phyloP scores from a whole-genome alignment of 78 protist species.

The Dictyostelium discoideum region DNA sequence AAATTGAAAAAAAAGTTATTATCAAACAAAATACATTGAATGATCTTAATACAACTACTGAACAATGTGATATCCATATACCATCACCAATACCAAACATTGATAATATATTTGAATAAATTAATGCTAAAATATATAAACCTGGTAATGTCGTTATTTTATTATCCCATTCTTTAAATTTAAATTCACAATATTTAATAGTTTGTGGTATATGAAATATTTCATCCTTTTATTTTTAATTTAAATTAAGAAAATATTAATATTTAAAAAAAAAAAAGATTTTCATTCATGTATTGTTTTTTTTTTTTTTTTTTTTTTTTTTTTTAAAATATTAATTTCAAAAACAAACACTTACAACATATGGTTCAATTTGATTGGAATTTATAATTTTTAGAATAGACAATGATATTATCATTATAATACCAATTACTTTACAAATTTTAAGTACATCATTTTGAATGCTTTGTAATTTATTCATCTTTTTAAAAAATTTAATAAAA shows the following conservation, averaged over 20 bases:
- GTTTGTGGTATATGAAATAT: conserved; percentile 66
- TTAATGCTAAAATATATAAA: conserved; percentile 24
- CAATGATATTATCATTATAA: not conserved
- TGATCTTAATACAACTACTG: not conserved
- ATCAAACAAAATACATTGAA: not conserved
- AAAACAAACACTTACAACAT: conserved; percentile 21
- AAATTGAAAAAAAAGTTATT: not conserved
- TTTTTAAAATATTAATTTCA: no score
- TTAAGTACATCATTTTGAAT: not conserved
- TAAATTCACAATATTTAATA: conserved; percentile 9
- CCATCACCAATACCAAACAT: not conserved
- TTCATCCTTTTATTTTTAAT: conserved; percentile 29
- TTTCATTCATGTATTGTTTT: no score
- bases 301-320: no score
- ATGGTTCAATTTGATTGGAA: not conserved
- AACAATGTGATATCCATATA: not conserved
- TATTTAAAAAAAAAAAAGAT: no score
- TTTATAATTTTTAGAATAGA: not conserved
- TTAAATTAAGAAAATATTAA: not conserved
- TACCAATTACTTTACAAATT: not conserved
- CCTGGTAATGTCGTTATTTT: conserved; percentile 73
- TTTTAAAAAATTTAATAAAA: not conserved
- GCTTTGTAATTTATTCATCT: not conserved
- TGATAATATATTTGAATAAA: not conserved
- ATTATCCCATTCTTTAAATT: conserved; percentile 50